These are phyloP conservation scores for Ilyonectria robusta DNA, from an alignment of 2,329 filamentous ascomycete species.

Conservation along the genomic window DNA sequence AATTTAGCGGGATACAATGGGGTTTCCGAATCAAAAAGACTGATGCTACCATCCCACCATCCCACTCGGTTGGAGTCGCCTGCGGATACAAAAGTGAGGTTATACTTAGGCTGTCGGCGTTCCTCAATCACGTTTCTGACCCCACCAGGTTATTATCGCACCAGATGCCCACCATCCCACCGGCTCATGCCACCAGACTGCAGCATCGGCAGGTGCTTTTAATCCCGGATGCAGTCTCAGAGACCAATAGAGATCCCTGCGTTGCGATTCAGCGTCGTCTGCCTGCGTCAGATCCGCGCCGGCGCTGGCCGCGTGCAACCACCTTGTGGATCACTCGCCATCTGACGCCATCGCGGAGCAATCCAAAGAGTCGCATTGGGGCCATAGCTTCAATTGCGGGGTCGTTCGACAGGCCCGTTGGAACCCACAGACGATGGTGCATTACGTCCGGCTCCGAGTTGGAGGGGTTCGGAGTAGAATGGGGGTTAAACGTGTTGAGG, in stretches of 20 bases:
- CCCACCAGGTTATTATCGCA: slow-evolving; percentile 1
- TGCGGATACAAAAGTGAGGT: slow-evolving; percentile 11
- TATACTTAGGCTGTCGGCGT: slow-evolving; percentile 15
- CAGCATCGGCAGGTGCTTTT: slow-evolving; percentile 21
- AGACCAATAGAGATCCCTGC: neutral
- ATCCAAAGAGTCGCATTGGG: slow-evolving; percentile 8
- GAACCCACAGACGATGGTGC: neutral
- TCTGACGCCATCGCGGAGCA: slow-evolving; percentile 41
- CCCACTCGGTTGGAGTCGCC: slow-evolving; percentile 18
- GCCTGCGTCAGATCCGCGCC: slow-evolving; percentile 28
- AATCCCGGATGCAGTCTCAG: neutral
- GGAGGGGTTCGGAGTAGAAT: neutral
- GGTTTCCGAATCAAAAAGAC: neutral
- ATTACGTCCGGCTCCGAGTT: slow-evolving; percentile 3
- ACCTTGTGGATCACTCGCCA: slow-evolving; percentile 28
- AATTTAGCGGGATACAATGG: neutral
- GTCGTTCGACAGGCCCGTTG: neutral
- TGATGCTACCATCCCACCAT: slow-evolving; percentile 24
- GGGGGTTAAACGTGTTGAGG: neutral
- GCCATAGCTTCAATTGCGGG: slow-evolving; percentile 23
- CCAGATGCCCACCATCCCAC: slow-evolving; percentile 24
- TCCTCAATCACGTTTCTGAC: slow-evolving; percentile 15
- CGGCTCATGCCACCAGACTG: slow-evolving; percentile 19
- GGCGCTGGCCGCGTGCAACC: slow-evolving; percentile 36
- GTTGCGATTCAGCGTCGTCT: slow-evolving; percentile 1